Evolutionary conservation across 2,329 filamentous ascomycete genomes (phyloP), one percentile per base, ranked within the genome.

Genomic region (Zelopaecilomyces penicillatus): DNA sequence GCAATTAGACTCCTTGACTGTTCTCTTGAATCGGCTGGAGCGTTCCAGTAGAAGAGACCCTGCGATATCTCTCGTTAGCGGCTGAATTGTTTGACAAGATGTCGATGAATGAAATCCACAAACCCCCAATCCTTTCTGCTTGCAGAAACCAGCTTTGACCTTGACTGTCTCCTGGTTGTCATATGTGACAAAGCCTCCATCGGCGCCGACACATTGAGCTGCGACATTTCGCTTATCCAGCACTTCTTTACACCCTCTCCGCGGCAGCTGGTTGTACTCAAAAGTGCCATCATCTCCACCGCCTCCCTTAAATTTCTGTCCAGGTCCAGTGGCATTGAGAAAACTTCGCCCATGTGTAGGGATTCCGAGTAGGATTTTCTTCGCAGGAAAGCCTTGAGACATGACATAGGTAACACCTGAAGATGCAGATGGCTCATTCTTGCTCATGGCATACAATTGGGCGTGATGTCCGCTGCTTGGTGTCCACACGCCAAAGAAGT

Each of bases 31-130:
- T 93, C 87, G 3, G 77, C 80, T 10, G 83, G 82, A n/a, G 81
- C 84, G 43, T 83, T 81, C 83, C 84, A 90, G 63, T 90, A 93
- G 61, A 89, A 91, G 6, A 93, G 65, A 0, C 87, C 87, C 77
- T 80, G 53, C 28, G 45, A 39, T 44, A 9, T 39, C 46, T 48
- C 37, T 42, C 10, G 43, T 45, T 41, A 42, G 44, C 45, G 26
- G 30, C 10, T 32, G 29, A 11, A 41, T 29, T 28, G 7, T n/a
- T 37, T n/a, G 41, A 29, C 10, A 12, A 30, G 41, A 43, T 28
- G 30, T 34, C 19, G 19, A 19, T 30, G 10, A 29, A 46, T 38
- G 36, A 48, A 32, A 29, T 48, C 32, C 30, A 71, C 72, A 61
- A 59, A 80, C 76, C 29, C 82, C 86, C 12, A 93, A 68, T 29